Base-by-base conservation (phyloP, 2,329 filamentous ascomycete species). In the Fusarium sp. region DNA sequence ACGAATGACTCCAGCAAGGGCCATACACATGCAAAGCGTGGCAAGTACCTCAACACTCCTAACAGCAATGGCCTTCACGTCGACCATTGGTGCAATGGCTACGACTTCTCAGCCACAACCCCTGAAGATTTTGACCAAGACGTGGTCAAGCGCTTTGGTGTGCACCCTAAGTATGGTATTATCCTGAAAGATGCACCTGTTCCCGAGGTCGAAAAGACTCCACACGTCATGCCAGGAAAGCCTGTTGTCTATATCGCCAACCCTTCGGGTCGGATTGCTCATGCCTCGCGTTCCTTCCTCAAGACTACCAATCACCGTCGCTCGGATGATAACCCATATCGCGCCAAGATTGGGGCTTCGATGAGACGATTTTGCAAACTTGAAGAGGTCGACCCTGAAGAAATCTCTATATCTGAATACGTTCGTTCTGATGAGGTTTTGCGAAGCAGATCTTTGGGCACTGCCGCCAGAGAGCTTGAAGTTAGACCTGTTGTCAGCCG, bases 91-190 rank as follows among this genome's bases (percentile, higher is more conserved):
- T 84, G 86, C 67, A 84, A 83, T 70, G 84, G 84, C 68, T 88
- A 86, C 77, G 87, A 90, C 73, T 85, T 83, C 62, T 85, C 86
- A 22, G 79, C 80, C 25, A 84, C 86, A 41, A 80, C 79, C 5
- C 84, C 85, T 1, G 83, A 83, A 17, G 87, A 88, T 59, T 83
- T 90, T 52, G 87, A 89, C 76, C 79, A 85, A 45, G 83, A 84
- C 7, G 75, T 85, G 52, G 81, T 90, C 55, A 81, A 84, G 72
- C 85, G 84, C 67, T 81, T 88, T 75, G 79, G 78, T 10, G 75
- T 90, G 10, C 88, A 90, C 61, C 87, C 88, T 2, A 84, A 81
- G 44, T 86, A 85, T 65, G 88, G 88, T 38, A 80, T 90, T 44
- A 86, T 88, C 74, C 73, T 89, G 29, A 82, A 84, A 5, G 80